Base-by-base conservation (phyloP, 1,284 basidiomycete species). In the Austroboletus novae-zelandiae region DNA sequence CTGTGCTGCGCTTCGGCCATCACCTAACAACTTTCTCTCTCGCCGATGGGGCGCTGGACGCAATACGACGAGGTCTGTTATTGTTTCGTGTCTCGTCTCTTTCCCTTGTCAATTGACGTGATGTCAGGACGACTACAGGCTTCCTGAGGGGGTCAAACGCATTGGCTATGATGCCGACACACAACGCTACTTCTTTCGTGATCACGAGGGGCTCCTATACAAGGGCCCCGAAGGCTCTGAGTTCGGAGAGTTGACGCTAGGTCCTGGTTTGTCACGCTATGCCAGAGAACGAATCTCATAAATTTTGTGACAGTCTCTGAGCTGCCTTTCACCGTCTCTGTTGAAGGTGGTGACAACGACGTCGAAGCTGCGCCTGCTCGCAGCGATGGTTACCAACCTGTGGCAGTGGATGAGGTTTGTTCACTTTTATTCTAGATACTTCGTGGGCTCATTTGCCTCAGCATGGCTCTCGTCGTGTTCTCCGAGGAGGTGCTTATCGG, bases 121-220 rank as follows among this genome's bases (percentile, higher is more conserved):
- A 10, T 34, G 27, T 8, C 43, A 84, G 84, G 84, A 85, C 54
- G 72, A 73, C 34, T 73, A 79, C 61, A 76, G 81, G 45, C 72
- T 86, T 11, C 83, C 84, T 4, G 74, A 78, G 45, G 83, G 83
- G 43, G 75, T 85, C 72, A 72, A 74, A 51, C 77, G 83, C 20
- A 74, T 79, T 44, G 83, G 80, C 20, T 86, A 86, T 56, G 83
- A 86, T 64, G 68, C 79, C 5, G 82, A 85, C 62, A 71, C 71
- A 2, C 72, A 74, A 32, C 66, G 76, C 30, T 85, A 85, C 66
- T 74, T 74, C 56, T 86, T 83, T 67, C 71, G 68, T 34, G 78
- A 81, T 61, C 55, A 51, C 2, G 71, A 73, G 43, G 79, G 82
- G 7, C 65, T 62, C 23, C 52, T 76, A 2, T 85, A 78, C 72